Percentiles rank a stretch among this genome's conserved stretches.
phyloP scores from a whole-genome alignment of 2,329 filamentous ascomycete species.

The Sordariomycetes sp. region DNA sequence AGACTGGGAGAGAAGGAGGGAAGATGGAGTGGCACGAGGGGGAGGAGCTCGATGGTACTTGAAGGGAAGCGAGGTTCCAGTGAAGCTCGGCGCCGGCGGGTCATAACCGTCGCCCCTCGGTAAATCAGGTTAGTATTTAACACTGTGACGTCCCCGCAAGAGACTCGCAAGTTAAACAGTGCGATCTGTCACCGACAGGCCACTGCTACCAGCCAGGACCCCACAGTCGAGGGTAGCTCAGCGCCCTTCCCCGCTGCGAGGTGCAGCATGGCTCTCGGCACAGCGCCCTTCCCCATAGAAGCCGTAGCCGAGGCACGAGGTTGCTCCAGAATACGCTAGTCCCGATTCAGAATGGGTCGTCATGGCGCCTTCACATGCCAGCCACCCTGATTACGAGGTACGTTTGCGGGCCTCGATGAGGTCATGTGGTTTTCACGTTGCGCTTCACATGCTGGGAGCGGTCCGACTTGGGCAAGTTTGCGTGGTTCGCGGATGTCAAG shows the following conservation, averaged over 20 bases:
- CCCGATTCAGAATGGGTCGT: background rate
- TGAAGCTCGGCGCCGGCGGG: background rate
- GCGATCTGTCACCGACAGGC: background rate
- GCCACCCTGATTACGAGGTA: background rate
- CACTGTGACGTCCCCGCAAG: background rate
- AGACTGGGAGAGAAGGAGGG: background rate
- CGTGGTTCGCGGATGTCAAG: too few species aligned
- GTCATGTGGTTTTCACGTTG: background rate
- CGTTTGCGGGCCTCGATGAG: background rate
- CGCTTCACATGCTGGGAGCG: background rate
- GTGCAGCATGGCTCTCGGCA: background rate
- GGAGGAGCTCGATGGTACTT: background rate
- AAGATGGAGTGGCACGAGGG: background rate
- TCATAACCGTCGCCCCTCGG: background rate
- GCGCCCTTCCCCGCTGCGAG: background rate
- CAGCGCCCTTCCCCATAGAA: background rate
- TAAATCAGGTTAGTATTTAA: background rate
- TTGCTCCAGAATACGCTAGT: background rate
- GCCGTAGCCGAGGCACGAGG: slow-evolving; percentile 1
- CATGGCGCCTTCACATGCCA: slow-evolving; percentile 2
- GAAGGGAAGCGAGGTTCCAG: background rate
- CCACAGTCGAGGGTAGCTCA: background rate
- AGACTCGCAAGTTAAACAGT: background rate
- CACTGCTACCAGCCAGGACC: background rate
- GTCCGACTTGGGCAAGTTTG: too few species aligned